A percentile compares a stretch with the other conserved stretches of the same genome.
Evolutionary conservation across 2,329 filamentous ascomycete genomes (phyloP).

Genomic region (Cytospora mali): DNA sequence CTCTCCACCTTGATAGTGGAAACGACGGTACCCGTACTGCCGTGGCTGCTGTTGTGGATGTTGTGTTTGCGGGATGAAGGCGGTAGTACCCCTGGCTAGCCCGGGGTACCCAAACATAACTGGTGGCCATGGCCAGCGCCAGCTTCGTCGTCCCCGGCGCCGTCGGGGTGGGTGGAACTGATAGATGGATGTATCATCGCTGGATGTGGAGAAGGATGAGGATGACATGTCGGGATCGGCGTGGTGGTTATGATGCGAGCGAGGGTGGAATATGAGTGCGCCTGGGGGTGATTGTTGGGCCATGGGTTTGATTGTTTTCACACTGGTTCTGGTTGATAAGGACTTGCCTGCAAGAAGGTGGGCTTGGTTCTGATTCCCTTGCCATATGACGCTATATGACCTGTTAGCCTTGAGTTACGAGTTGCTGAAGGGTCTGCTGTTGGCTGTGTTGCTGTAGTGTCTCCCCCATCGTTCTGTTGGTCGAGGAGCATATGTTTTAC

Average conservation of each 20-base stretch:
- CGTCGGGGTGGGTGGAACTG: neutral
- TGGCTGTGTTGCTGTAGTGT: neutral
- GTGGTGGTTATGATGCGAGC: neutral
- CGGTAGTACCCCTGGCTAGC: neutral
- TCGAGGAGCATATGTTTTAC: neutral
- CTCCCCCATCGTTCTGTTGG: neutral
- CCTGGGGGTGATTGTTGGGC: neutral
- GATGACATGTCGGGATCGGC: neutral
- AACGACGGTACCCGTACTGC: slow-evolving; percentile 19
- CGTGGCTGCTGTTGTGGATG: slow-evolving; percentile 13
- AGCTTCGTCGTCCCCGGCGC: neutral
- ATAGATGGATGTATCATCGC: neutral
- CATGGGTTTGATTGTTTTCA: neutral
- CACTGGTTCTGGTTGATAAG: neutral
- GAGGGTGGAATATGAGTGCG: neutral
- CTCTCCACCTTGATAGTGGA: slow-evolving; percentile 20
- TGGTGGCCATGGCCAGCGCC: slow-evolving; percentile 1
- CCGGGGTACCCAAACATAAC: neutral
- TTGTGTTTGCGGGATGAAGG: neutral
- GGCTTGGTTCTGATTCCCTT: neutral
- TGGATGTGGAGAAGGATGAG: neutral
- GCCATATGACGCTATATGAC: neutral
- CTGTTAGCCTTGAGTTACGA: neutral
- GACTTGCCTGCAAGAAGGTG: neutral
- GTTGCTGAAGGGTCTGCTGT: neutral